Evolutionary conservation across 2,329 filamentous ascomycete genomes (phyloP).

Genomic region (Aspergillus pseudoviridinutans): DNA sequence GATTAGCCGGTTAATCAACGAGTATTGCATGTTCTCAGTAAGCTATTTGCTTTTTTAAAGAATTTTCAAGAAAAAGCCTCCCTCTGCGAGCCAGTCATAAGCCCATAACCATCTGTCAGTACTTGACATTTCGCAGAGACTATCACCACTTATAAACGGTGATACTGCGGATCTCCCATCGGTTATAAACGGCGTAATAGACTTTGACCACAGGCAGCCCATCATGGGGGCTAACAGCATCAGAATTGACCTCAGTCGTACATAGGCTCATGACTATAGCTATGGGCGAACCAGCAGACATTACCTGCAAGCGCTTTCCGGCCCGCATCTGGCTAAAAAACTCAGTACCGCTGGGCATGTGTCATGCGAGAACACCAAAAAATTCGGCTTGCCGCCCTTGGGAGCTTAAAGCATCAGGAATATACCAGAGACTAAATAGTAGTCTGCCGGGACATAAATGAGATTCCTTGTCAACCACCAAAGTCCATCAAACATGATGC

Average conservation of each 20-base stretch:
- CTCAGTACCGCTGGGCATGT: neutral
- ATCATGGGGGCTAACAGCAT: neutral
- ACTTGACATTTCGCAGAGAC: neutral
- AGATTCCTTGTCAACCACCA: neutral
- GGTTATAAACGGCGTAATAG: neutral
- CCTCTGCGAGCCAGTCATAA: neutral
- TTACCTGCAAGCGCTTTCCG: neutral
- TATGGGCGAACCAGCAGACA: neutral
- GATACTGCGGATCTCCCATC: neutral
- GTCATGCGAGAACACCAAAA: neutral
- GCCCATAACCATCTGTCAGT: neutral
- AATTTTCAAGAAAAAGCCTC: neutral
- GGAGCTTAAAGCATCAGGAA: neutral
- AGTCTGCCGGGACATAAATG: neutral
- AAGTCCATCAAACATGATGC: neutral
- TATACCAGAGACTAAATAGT: neutral
- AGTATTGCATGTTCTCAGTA: neutral
- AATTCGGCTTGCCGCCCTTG: neutral
- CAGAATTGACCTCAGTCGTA: neutral
- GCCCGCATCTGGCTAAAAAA: neutral
- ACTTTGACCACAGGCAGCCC: neutral
- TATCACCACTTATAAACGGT: neutral
- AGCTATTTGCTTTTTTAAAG: neutral
- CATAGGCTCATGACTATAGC: neutral
- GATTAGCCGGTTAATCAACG: neutral